Conservation (phyloP, 202 grass and related monocot species). For the Setaria viridis region DNA sequence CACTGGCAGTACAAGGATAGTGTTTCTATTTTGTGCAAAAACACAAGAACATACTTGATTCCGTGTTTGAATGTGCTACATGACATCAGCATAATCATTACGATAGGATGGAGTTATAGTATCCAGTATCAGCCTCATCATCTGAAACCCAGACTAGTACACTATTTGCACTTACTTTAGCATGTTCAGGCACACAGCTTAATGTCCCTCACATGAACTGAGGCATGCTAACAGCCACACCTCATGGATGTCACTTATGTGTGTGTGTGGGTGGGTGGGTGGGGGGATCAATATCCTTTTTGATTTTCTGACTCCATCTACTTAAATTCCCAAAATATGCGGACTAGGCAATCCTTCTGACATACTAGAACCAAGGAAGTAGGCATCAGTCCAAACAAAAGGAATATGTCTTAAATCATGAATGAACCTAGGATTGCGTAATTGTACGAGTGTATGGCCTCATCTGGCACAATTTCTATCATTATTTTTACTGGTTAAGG, state of each 20-base stretch:
- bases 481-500: not conserved
- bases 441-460: not conserved
- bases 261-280: no score
- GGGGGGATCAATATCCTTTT: not conserved
- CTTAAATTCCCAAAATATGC: not conserved
- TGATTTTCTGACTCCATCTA: not conserved
- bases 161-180: not conserved
- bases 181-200: not conserved
- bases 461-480: no score
- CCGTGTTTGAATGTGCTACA: not conserved
- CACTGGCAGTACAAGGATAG: not conserved
- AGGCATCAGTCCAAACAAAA: not conserved
- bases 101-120: not conserved
- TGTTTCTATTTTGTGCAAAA: not conserved
- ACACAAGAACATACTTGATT: not conserved
- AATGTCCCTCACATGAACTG: not conserved
- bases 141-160: not conserved
- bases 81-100: not conserved
- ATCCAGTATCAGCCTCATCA: not conserved
- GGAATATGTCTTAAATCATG: not conserved
- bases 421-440: not conserved
- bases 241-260: not conserved
- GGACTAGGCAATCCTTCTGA: not conserved
- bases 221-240: not conserved
- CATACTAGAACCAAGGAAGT: constrained; percentile 22